Conservation (phyloP, 208 protist species). For the Wallacemonas sp. region DNA sequence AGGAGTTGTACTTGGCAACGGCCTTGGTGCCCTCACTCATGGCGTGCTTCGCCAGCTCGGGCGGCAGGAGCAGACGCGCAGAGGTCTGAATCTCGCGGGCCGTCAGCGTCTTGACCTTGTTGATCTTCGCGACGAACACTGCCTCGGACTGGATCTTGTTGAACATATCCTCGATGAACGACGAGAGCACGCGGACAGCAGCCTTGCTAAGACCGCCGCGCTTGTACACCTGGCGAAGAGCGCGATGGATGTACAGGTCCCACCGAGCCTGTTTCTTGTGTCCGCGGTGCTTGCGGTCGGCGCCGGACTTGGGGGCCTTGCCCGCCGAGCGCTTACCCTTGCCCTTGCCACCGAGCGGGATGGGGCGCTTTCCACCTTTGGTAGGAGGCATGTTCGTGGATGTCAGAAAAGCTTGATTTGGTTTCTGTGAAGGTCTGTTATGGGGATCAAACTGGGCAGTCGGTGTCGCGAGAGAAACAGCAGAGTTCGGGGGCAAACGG, state of each 20-base stretch:
- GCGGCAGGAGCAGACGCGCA: slow-evolving; percentile 97
- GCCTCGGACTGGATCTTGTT: slow-evolving; percentile 97
- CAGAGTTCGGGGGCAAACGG: not conserved
- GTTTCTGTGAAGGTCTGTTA: no score
- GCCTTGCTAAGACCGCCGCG: slow-evolving; percentile 96
- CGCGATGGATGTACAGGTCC: slow-evolving; percentile 94
- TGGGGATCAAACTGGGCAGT: no score
- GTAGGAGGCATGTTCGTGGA: slow-evolving; percentile 76
- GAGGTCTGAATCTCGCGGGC: slow-evolving; percentile 98
- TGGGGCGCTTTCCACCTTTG: slow-evolving; percentile 84
- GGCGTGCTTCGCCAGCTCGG: slow-evolving; percentile 98
- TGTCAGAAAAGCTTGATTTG: no score
- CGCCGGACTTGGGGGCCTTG: slow-evolving; percentile 89
- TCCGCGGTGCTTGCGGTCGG: slow-evolving; percentile 37
- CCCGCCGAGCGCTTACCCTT: slow-evolving; percentile 97
- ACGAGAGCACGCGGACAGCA: slow-evolving; percentile 98
- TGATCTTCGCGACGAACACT: slow-evolving; percentile 95
- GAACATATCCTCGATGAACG: slow-evolving; percentile 99
- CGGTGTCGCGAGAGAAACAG: not conserved
- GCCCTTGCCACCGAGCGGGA: slow-evolving; percentile 94
- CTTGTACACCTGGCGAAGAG: slow-evolving; percentile 97
- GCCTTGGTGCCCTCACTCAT: slow-evolving; percentile 99
- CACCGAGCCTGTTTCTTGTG: slow-evolving; percentile 89
- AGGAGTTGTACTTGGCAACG: slow-evolving; percentile 95
- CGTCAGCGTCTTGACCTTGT: slow-evolving; percentile 96